Percentiles rank a stretch among this genome's conserved stretches.
Evolutionary conservation across 495 filamentous ascomycete genomes (phyloP).

Genomic region (Trichoderma gamsii): DNA sequence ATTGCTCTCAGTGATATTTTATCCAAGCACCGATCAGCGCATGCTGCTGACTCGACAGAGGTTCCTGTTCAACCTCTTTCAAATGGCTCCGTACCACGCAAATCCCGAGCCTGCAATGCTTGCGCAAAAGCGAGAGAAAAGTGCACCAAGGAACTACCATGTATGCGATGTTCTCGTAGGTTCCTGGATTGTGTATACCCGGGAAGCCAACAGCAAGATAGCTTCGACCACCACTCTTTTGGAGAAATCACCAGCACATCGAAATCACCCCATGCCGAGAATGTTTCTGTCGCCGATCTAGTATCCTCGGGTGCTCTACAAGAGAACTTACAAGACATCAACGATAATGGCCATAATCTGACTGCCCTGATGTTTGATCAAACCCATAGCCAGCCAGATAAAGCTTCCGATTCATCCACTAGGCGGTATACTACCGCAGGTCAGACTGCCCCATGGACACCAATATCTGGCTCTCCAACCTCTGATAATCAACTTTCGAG

Average conservation of each 20-base stretch:
- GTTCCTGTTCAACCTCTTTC: constrained; percentile 28
- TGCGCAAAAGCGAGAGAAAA: constrained; percentile 52
- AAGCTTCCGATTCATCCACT: neutral
- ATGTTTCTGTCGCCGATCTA: neutral
- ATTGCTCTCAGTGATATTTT: neutral
- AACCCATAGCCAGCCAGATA: neutral
- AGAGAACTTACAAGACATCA: neutral
- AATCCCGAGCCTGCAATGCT: constrained; percentile 45
- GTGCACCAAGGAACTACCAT: constrained; percentile 50
- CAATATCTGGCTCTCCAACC: neutral
- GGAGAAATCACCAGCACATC: neutral
- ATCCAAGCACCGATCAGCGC: neutral
- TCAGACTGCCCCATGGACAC: neutral
- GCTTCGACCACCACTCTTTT: neutral
- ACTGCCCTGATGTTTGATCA: neutral
- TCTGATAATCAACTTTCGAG: neutral
- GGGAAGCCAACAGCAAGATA: constrained; percentile 14
- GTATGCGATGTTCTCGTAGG: constrained; percentile 46
- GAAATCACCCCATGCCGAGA: neutral
- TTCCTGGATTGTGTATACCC: constrained; percentile 49
- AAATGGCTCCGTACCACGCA: constrained; percentile 39
- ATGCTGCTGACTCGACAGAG: neutral
- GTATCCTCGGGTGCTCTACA: neutral
- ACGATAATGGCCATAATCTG: neutral
- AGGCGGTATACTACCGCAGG: neutral